phyloP scores from a whole-genome alignment of 192 early-diverging fungal species.

The Phycomyces blakesleeanus region DNA sequence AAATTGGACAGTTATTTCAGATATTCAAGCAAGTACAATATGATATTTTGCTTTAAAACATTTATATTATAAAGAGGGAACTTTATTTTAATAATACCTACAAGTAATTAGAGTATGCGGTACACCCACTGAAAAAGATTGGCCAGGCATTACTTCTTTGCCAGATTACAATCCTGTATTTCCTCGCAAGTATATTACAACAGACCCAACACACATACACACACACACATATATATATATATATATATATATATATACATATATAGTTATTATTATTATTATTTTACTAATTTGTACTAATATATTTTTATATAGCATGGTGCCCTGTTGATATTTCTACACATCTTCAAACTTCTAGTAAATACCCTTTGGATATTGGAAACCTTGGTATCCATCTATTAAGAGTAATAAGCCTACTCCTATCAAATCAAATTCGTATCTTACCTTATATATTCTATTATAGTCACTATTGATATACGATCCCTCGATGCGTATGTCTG shows the following conservation, averaged over 20 bases:
- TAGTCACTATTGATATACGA: slow-evolving; percentile 32
- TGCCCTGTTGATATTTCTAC: too few species aligned
- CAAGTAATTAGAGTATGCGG: slow-evolving; percentile 50
- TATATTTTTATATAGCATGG: too few species aligned
- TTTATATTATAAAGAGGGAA: background rate
- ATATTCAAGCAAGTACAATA: slow-evolving; percentile 40
- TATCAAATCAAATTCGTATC: background rate
- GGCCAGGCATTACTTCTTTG: slow-evolving; percentile 48
- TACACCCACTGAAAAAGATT: slow-evolving; percentile 67
- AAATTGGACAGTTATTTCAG: slow-evolving; percentile 58
- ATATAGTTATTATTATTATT: too few species aligned
- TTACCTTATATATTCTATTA: background rate
- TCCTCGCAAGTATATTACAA: slow-evolving; percentile 32
- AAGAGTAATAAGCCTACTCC: slow-evolving; percentile 11
- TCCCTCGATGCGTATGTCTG: slow-evolving; percentile 31
- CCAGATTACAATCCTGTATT: slow-evolving; percentile 49
- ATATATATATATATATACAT: too few species aligned
- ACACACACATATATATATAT: background rate
- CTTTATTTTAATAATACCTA: background rate
- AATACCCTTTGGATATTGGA: too few species aligned
- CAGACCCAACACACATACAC: background rate
- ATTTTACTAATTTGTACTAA: too few species aligned
- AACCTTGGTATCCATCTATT: slow-evolving; percentile 2
- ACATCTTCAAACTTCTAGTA: too few species aligned
- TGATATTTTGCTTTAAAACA: background rate